phyloP scores from a whole-genome alignment of 2,329 filamentous ascomycete genomes.

The Myriosclerotinia scirpicola region DNA sequence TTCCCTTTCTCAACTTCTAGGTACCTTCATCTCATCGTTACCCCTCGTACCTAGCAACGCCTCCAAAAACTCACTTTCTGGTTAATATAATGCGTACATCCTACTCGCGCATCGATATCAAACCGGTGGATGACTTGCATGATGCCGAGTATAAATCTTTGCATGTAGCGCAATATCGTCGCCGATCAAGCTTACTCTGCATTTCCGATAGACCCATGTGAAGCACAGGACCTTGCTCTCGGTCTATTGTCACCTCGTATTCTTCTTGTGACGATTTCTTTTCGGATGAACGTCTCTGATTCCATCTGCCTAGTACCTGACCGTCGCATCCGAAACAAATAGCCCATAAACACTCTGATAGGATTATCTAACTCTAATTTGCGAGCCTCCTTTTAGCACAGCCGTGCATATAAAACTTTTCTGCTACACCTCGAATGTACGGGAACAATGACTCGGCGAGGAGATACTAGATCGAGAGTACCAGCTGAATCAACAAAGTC shows the following conservation, averaged over 20 bases:
- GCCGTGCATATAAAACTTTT: neutral
- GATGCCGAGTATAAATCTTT: neutral
- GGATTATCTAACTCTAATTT: neutral
- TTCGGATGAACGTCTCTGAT: neutral
- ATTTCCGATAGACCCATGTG: neutral
- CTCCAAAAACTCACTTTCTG: neutral
- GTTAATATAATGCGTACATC: neutral
- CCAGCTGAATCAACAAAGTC: neutral
- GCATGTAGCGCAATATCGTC: neutral
- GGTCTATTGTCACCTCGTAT: neutral
- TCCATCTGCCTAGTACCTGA: neutral
- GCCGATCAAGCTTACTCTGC: neutral
- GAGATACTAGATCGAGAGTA: neutral
- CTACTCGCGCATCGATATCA: neutral
- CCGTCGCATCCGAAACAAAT: neutral
- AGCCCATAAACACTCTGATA: neutral
- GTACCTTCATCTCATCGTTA: neutral
- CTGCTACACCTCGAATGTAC: neutral
- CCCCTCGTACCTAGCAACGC: neutral
- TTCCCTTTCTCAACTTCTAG: neutral
- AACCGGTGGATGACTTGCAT: neutral
- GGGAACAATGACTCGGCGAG: neutral
- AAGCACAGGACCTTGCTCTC: neutral
- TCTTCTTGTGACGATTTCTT: neutral
- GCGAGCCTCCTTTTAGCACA: neutral